Evolutionary conservation across 2,329 filamentous ascomycete species (phyloP).

Genomic region (Microcyclosporella mali): DNA sequence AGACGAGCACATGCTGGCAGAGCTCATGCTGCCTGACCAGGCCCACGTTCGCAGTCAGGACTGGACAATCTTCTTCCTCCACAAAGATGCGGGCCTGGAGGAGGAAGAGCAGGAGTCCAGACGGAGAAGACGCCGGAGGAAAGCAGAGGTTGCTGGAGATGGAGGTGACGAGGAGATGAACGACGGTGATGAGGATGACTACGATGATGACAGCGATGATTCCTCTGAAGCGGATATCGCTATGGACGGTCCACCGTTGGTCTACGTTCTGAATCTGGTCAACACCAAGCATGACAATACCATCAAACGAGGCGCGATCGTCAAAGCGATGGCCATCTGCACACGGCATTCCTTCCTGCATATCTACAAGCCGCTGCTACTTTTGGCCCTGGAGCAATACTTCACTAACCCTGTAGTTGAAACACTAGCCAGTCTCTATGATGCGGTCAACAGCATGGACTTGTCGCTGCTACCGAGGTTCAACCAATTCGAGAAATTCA

Average conservation of each 20-base stretch:
- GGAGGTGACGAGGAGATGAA: constrained; percentile 43
- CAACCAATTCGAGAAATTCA: constrained; percentile 73
- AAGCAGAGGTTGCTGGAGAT: constrained; percentile 44
- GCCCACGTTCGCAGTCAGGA: constrained; percentile 91
- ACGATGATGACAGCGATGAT: constrained; percentile 45
- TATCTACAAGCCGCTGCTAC: constrained; percentile 93
- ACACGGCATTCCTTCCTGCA: constrained; percentile 95
- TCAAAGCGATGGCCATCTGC: constrained; percentile 98
- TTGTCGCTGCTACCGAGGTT: constrained; percentile 85
- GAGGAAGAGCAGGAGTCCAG: constrained; percentile 64
- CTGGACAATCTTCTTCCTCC: constrained; percentile 98
- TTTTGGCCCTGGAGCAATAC: constrained; percentile 91
- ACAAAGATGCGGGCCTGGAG: constrained; percentile 84
- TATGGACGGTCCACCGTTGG: constrained; percentile 78
- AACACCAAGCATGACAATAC: constrained; percentile 96
- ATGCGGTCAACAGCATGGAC: constrained; percentile 95
- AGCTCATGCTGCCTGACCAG: constrained; percentile 97
- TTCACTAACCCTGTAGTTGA: constrained; percentile 86
- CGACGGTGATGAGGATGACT: constrained; percentile 46
- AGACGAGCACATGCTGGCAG: constrained; percentile 95
- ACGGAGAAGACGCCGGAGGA: constrained; percentile 30
- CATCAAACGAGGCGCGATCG: constrained; percentile 83
- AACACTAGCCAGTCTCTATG: constrained; percentile 80
- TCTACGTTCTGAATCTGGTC: constrained; percentile 95
- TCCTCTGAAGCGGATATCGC: constrained; percentile 45